Evolutionary conservation across 331 rosid species (phyloP), one percentile per base, ranked within the genome.

Genomic region (Malus hybrid): DNA sequence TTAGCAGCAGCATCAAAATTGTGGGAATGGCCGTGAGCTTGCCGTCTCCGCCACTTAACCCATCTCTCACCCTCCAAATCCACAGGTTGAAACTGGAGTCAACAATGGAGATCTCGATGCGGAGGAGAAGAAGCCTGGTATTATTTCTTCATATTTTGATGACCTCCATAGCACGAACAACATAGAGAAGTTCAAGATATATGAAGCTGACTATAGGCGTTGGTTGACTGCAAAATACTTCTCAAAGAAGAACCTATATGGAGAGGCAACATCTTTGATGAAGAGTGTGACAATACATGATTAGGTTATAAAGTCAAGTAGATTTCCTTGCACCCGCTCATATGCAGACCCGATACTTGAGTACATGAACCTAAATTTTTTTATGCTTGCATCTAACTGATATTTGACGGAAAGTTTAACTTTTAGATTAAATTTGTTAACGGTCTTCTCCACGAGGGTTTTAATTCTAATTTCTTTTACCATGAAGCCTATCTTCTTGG

Each of bases 151-250:
- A 24, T 59, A 46, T 67, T 76, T 76, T 61, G 70, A 65, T 27
- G 82, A 79, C 31, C 67, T 81, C 62, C 69, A 73, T 73, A 33
- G 59, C 12, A 62, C 78, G 13, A 68, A 77, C 36, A 73, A 70
- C 75, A 77, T 34, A 39, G 81, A 86, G 73, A 86, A 81, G 80
- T 86, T 81, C 75, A 79, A 81, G 83, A 84, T 76, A 48, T 86
- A 83, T 78, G 86, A 86, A 83, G 81, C 82, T 70, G 85, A 79
- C 70, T 84, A 81, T 81, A 78, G 86, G 29, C 73, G 71, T 33
- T 83, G 84, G 71, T 70, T 86, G 70, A 86, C 79, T 83, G 87
- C 83, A 50, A 86, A 79, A 56, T 86, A 84, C 73, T 86, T 86
- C 80, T 83, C 90, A 7, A 81, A 77, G 71, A 86, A 74, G 63